A percentile compares a stretch with the other conserved stretches of the same genome.
phyloP scores from a whole-genome alignment of 805 yeast genomes.

The Suhomyces prunicola region DNA sequence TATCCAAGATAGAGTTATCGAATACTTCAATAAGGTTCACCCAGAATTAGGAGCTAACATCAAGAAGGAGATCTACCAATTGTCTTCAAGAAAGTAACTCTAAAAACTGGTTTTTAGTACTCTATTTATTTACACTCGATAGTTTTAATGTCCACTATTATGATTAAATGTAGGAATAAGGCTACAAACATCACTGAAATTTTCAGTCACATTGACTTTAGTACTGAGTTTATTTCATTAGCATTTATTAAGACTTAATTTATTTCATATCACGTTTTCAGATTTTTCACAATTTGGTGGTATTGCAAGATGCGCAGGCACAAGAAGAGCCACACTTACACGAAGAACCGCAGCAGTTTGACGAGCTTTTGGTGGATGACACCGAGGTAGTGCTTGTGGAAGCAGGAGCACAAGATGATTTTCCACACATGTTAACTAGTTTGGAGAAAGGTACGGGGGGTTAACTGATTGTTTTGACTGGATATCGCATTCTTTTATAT shows the following conservation, averaged over 20 bases:
- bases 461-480: background rate
- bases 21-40: constrained; percentile 71
- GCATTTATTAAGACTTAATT: background rate
- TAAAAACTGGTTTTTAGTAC: constrained; percentile 1
- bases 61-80: constrained; percentile 56
- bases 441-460: background rate
- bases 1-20: constrained; percentile 76
- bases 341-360: constrained; percentile 32
- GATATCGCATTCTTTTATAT: background rate
- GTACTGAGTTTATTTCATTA: background rate
- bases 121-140: background rate
- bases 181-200: background rate
- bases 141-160: background rate
- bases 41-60: constrained; percentile 65
- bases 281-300: constrained; percentile 33
- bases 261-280: background rate
- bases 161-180: background rate
- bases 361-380: constrained; percentile 14
- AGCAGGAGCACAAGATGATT: constrained; percentile 9
- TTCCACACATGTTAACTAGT: constrained; percentile 18
- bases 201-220: too few species aligned
- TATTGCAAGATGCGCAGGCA: constrained; percentile 40
- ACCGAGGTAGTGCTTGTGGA: background rate
- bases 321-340: constrained; percentile 44
- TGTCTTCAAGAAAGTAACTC: constrained; percentile 45